A percentile compares a stretch with the other conserved stretches of the same genome.
These are phyloP conservation scores for Fagopyrum esculentum DNA, from an alignment of 148 eudicot species.

Conservation along the genomic window DNA sequence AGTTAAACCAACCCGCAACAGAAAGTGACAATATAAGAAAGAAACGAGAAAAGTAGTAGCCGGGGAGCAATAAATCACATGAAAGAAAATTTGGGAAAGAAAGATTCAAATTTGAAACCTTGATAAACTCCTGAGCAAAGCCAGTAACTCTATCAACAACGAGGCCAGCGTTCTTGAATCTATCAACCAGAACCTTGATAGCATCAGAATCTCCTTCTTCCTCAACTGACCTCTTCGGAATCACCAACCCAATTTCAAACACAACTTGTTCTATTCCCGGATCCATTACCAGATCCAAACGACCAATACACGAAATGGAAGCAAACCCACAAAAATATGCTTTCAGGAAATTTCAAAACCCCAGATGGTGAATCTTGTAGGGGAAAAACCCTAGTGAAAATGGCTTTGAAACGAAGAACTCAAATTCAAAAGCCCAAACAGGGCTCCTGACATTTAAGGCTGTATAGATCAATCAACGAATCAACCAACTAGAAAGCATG, in stretches of 20 bases:
- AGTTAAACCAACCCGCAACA: background rate
- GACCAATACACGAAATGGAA: constrained; percentile 10
- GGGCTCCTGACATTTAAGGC: constrained; percentile 8
- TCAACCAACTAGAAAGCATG: constrained; percentile 1
- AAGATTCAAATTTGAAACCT: constrained; percentile 33
- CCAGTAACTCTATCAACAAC: constrained; percentile 66
- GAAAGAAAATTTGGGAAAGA: background rate
- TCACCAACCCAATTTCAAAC: constrained; percentile 69
- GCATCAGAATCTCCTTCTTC: constrained; percentile 36
- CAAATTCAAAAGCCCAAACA: constrained; percentile 5
- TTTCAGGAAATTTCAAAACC: background rate
- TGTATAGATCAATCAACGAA: constrained; percentile 10
- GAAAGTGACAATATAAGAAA: background rate
- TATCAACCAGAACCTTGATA: constrained; percentile 53
- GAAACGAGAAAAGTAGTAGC: background rate
- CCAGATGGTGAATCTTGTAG: background rate
- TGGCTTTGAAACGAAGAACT: background rate
- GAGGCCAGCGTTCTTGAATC: constrained; percentile 53
- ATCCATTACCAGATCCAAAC: constrained; percentile 31
- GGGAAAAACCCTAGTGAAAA: background rate
- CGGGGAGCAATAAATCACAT: constrained; percentile 1
- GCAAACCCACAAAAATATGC: background rate
- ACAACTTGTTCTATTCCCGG: constrained; percentile 31
- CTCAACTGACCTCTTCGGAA: constrained; percentile 42
- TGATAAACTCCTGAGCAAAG: constrained; percentile 67